Evolutionary conservation across 2,329 filamentous ascomycete genomes (phyloP), one percentile per base, ranked within the genome.

Genomic region (Sporothrix euskadiensis): DNA sequence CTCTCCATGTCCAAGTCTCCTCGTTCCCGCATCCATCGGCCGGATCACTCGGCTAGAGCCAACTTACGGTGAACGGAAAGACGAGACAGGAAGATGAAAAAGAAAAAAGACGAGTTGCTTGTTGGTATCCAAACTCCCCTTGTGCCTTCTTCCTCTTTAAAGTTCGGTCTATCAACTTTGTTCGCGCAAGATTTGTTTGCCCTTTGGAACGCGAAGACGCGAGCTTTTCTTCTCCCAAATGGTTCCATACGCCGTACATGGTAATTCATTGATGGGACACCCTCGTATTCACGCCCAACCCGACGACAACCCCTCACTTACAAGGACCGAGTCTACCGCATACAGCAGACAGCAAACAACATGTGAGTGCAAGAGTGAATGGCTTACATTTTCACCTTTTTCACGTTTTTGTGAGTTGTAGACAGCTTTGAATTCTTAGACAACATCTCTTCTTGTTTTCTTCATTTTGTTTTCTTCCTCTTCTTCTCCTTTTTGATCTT

Each of bases 131-230:
- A 5, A 26, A 3, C 10, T 22, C 9, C 35, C 16, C n/a, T 6
- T 1, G 22, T 22, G 12, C 56, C 14, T 14, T 22, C 3, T 5
- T 54, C 52, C n/a, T 16, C n/a, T 26, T 16, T 5, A 16, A 16
- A 49, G 3, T 7, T 52, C 49, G 16, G n/a, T 54, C 19, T 22
- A 54, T n/a, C 52, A n/a, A 3, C 0, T n/a, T n/a, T 1, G 3
- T 10, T 30, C n/a, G 9, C 52, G 52, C 12, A 6, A 16, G n/a
- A 16, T n/a, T 12, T n/a, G 35, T 44, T n/a, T n/a, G 26, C 35
- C 16, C 12, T 22, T 30, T 30, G 61, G 47, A 66, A 47, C 39
- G 61, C 61, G 61, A 66, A 65, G 59, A 14, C 59, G 59, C 59
- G 59, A 65, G n/a, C n/a, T 4, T n/a, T 6, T 19, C 14, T 14